phyloP scores from a whole-genome alignment of 306 rosid species.

The cucumber (Cucumis sativus) region DNA sequence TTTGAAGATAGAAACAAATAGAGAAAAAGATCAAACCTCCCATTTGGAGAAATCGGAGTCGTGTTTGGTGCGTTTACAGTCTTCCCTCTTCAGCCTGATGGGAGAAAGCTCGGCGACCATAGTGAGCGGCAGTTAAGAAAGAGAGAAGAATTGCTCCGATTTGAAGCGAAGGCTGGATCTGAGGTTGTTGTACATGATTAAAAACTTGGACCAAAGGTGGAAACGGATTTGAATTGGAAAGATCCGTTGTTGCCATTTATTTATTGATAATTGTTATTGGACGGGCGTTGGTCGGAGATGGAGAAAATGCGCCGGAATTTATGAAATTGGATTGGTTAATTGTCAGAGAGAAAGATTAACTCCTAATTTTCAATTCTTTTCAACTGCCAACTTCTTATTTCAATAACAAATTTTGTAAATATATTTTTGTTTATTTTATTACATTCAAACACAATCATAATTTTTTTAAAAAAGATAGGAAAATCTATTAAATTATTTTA shows the following conservation, averaged over 20 bases:
- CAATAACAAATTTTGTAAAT: too few relatives aligned
- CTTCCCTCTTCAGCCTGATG: constrained; percentile 49
- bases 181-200: background rate
- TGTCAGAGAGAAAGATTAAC: background rate
- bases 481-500: too few relatives aligned
- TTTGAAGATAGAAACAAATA: background rate
- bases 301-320: background rate
- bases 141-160: constrained; percentile 14
- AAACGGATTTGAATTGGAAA: background rate
- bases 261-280: background rate
- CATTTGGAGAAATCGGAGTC: constrained; percentile 49
- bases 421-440: too few relatives aligned
- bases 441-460: too few relatives aligned
- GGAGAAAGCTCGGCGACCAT: constrained; percentile 13
- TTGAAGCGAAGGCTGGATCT: background rate
- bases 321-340: background rate
- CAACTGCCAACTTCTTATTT: too few relatives aligned
- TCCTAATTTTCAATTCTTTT: background rate
- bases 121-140: background rate
- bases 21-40: constrained; percentile 39
- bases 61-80: constrained; percentile 52
- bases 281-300: background rate
- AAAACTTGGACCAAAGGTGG: background rate
- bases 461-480: too few relatives aligned
- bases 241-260: background rate